Base-by-base conservation (phyloP, 2,329 filamentous ascomycete genomes). In the Penicillium verrucosum region DNA sequence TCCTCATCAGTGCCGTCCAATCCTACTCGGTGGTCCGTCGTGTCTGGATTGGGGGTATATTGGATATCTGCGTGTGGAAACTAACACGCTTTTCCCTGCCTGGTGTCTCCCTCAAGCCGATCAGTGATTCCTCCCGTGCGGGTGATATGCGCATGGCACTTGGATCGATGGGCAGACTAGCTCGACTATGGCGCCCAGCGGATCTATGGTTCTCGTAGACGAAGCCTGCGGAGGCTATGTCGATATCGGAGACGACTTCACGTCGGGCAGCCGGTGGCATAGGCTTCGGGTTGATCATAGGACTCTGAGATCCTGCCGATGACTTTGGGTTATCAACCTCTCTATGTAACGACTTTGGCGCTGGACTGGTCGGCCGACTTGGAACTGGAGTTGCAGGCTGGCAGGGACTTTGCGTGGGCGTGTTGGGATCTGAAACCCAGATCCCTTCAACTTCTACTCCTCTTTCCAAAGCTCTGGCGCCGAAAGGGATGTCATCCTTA, bases 371-470 rank as follows among this genome's bases (percentile, higher is more conserved):
- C 48, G 67, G 50, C 36, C 55, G 60, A 18, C 60, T 65, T 45
- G 41, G 59, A 23, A 52, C 60, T 8, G 70, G 62, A n/a, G 67
- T 70, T 18, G 54, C 65, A 1, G 61, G 53, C 11, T 60, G 57
- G 29, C 54, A 41, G 10, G 66, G 65, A 49, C 64, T 71, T 27
- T 63, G 65, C 5, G 56, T 52, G 12, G 70, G 73, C 52, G 71
- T 73, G 51, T 68, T 75, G 27, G 79, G 78, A 50, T 78, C 77
- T 25, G 85, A 87, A 48, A 89, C 85, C 87, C 89, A 91, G 49
- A 97, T 92, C 4, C 91, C 92, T 61, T 96, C 90, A 8, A 96
- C 84, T 69, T 93, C 84, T 42, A 95, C 80, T 6, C 92, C 92
- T 64, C 84, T 89, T 71, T 96, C 88, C 45, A 97, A 84, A 7